Base-by-base conservation (phyloP, 2,329 filamentous ascomycete species). In the Stagonosporopsis cucurbitacearum region DNA sequence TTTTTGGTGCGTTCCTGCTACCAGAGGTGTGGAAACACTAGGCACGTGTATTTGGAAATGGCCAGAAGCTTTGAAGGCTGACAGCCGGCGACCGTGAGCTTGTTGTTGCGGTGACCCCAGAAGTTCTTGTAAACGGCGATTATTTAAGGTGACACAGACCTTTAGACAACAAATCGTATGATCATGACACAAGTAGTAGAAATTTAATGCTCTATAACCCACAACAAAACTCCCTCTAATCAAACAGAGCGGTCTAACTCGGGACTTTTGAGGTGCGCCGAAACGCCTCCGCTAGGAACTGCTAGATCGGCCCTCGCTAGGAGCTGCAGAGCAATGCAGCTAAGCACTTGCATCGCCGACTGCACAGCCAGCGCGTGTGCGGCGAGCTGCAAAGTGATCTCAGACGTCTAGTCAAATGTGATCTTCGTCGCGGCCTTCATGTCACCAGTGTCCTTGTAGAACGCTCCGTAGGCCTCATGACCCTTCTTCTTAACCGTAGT, bases 401-500 rank as follows among this genome's bases (percentile, higher is more conserved):
- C 48, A 58, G 47, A 47, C 26, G 25, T 41, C 54, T 74, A 76
- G 51, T 96, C 92, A 80, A 97, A 97, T 42, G 87, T 93, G 73
- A 97, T 96, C 82, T 96, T 97, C 54, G 89, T 95, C 25, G 91
- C 88, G 76, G 90, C 88, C 78, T 94, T 89, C 74, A 85, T 91
- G 75, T 88, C 88, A 67, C 91, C 90, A 8, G 91, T 87, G 67
- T 97, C 92, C 78, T 95, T 96, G 83, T 90, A 96, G 75, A 98
- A 98, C 28, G 92, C 92, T 54, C 95, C 95, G 73, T 98, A 99
- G 43, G 91, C 90, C 70, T 92, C 90, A 79, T 99, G 95, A 44
- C 88, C 86, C 92, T 98, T 98, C 86, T 96, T 97, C 86, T 98
- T 99, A 48, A 99, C 95, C 0, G 94, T 98, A 20, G 92, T 96